Evolutionary conservation across 2,329 filamentous ascomycete genomes (phyloP).

Genomic region (Ceratocystis destructans): DNA sequence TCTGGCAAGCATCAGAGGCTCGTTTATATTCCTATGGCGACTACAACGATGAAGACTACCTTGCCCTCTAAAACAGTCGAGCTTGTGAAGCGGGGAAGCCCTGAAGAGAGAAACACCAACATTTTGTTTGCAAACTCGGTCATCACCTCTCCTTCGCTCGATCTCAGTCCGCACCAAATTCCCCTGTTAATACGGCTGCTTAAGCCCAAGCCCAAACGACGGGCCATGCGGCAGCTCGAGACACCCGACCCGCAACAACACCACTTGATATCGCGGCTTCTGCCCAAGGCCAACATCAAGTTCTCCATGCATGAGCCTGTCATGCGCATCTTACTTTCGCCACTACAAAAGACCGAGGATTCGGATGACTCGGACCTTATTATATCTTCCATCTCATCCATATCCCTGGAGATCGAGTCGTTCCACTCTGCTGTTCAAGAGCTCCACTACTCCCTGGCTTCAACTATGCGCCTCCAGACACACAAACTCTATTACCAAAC

Average conservation of each 20-base stretch:
- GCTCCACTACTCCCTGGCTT: slow-evolving; percentile 72
- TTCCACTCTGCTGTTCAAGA: slow-evolving; percentile 81
- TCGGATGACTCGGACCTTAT: slow-evolving; percentile 85
- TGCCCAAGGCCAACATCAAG: slow-evolving; percentile 90
- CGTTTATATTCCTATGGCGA: slow-evolving; percentile 92
- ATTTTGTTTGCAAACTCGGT: slow-evolving; percentile 94
- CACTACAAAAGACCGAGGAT: slow-evolving; percentile 49
- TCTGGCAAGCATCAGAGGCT: slow-evolving; percentile 72
- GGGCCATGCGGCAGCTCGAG: background rate
- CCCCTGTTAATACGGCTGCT: slow-evolving; percentile 70
- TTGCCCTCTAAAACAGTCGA: slow-evolving; percentile 88
- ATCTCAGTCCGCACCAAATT: slow-evolving; percentile 82
- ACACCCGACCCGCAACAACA: slow-evolving; percentile 32
- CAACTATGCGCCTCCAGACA: slow-evolving; percentile 68
- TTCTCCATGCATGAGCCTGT: slow-evolving; percentile 96
- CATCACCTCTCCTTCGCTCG: slow-evolving; percentile 86
- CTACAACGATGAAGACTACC: slow-evolving; percentile 86
- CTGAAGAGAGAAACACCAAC: slow-evolving; percentile 81
- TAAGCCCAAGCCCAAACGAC: slow-evolving; percentile 33
- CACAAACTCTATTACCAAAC: slow-evolving; percentile 94
- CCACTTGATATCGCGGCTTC: slow-evolving; percentile 68
- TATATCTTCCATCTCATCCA: slow-evolving; percentile 86
- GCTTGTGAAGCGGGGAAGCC: slow-evolving; percentile 54
- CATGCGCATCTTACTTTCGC: slow-evolving; percentile 72
- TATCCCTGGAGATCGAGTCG: slow-evolving; percentile 85